Evolutionary conservation across 2,329 filamentous ascomycete species (phyloP).

Genomic region (Colletotrichum sp.): DNA sequence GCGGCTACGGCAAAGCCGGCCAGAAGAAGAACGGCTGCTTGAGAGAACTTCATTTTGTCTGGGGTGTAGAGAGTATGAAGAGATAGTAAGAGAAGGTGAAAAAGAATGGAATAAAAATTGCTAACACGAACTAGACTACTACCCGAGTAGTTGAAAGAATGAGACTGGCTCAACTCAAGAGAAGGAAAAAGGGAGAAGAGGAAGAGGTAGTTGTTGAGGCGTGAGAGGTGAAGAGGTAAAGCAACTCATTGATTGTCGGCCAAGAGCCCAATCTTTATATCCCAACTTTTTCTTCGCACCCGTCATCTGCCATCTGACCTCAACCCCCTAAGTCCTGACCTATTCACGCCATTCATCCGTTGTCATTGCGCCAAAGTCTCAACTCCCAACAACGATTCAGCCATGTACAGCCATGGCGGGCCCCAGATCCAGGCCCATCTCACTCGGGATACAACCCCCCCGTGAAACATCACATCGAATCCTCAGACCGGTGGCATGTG

Average conservation of each 20-base stretch:
- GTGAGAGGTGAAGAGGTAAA: neutral
- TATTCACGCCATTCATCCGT: neutral
- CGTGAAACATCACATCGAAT: neutral
- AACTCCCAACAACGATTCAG: neutral
- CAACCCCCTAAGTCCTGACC: neutral
- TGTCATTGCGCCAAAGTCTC: neutral
- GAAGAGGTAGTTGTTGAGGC: neutral
- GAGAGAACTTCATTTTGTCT: constrained; percentile 8
- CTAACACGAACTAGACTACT: constrained; percentile 8
- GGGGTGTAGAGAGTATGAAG: neutral
- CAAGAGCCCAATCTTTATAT: neutral
- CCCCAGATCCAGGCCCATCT: neutral
- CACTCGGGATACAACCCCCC: neutral
- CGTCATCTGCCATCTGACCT: neutral
- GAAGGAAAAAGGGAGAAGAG: neutral
- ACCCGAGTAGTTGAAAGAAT: constrained; percentile 6
- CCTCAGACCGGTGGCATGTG: neutral
- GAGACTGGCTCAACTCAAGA: constrained; percentile 6
- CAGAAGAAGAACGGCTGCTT: neutral
- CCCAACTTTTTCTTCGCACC: neutral
- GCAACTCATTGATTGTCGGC: neutral
- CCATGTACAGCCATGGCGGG: neutral
- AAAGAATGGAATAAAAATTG: neutral
- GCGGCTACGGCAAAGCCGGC: constrained; percentile 8
- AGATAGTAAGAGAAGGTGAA: neutral